A percentile compares a stretch with the other conserved stretches of the same genome.
Evolutionary conservation across 495 filamentous ascomycete species (phyloP).

Genomic region (Lasiosphaeriaceae sp.): DNA sequence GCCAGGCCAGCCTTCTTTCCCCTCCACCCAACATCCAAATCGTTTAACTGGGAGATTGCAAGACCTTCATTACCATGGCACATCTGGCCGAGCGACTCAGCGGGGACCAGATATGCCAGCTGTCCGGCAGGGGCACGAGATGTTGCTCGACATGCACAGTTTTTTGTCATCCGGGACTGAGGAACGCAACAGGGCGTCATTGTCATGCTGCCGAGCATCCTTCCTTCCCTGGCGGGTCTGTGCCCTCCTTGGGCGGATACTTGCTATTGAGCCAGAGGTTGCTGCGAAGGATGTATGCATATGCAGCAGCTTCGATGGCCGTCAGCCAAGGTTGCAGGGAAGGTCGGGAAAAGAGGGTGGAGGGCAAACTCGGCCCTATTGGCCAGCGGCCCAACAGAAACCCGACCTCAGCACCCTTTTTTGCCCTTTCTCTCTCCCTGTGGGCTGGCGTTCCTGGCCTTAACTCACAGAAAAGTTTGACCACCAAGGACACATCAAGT

Average conservation of each 20-base stretch:
- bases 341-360: conserved; percentile 20
- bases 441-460: not conserved
- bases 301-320: conserved; percentile 21
- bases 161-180: conserved; percentile 8
- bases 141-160: not conserved
- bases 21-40: not conserved
- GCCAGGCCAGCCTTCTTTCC: not conserved
- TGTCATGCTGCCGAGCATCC: conserved; percentile 15
- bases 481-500: not conserved
- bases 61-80: no score
- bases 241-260: conserved; percentile 16
- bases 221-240: conserved; percentile 11
- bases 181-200: conserved; percentile 1
- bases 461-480: not conserved
- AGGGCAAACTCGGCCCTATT: conserved; percentile 18
- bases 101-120: no score
- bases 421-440: not conserved
- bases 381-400: conserved; percentile 10
- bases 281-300: conserved; percentile 14
- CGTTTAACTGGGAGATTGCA: not conserved
- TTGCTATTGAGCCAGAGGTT: conserved; percentile 9
- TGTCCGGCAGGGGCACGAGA: not conserved
- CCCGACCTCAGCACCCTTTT: not conserved
- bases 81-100: no score
- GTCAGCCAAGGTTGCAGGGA: conserved; percentile 17